A percentile compares a stretch with the other conserved stretches of the same genome.
Evolutionary conservation across 768 basidiomycete species (phyloP).

Genomic region (Trametes gibbosa): DNA sequence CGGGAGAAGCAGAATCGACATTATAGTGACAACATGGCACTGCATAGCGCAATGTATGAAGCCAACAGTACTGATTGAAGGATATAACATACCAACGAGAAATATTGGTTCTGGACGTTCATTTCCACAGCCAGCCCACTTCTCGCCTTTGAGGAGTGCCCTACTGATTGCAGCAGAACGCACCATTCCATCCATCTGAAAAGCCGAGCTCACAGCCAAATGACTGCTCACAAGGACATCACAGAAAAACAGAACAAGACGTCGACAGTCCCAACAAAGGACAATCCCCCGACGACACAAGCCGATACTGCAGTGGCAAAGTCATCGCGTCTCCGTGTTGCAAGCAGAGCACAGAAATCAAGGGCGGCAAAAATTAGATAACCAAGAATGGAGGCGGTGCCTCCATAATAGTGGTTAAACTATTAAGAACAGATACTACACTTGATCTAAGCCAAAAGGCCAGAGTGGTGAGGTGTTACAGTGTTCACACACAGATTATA

Average conservation of each 20-base stretch:
- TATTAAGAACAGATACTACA: constrained; percentile 74
- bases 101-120: too few species aligned
- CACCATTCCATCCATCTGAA: constrained; percentile 19
- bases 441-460: constrained; percentile 75
- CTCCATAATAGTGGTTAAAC: constrained; percentile 38
- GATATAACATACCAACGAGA: too few species aligned
- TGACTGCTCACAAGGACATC: constrained; percentile 9
- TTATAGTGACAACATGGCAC: too few species aligned
- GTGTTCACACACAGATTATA: background rate
- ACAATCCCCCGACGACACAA: constrained; percentile 30
- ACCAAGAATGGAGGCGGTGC: constrained; percentile 34
- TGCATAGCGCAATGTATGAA: too few species aligned
- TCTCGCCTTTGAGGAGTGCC: too few species aligned
- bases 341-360: constrained; percentile 28
- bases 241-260: constrained; percentile 11
- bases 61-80: too few species aligned
- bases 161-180: too few species aligned
- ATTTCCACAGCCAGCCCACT: too few species aligned
- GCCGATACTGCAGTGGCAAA: constrained; percentile 28
- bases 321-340: constrained; percentile 28
- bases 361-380: constrained; percentile 31
- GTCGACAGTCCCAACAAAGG: background rate
- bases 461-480: constrained; percentile 40
- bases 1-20: too few species aligned
- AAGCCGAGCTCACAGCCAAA: constrained; percentile 7